Base-by-base conservation (phyloP, 2,329 filamentous ascomycete genomes). In the Gremmenia infestans region DNA sequence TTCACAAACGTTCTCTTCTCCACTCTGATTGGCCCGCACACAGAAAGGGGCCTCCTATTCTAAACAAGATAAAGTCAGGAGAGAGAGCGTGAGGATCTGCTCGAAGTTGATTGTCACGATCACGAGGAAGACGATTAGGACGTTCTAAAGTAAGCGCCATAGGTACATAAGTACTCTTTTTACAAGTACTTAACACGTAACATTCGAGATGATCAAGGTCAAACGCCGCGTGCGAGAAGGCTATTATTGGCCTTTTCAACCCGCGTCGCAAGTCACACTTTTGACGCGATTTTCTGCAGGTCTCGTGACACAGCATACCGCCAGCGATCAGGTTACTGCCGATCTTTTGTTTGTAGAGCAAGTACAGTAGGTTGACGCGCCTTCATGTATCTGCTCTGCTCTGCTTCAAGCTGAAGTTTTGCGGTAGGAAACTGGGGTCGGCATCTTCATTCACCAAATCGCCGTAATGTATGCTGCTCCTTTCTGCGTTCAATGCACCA, bases 221-320 rank as follows among this genome's bases (percentile, higher is more conserved):
- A 32, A 32, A 32, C 28, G 8, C 28, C 11, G 28, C 28, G 19
- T 19, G 19, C 19, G 19, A 19, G 19, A 19, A 19, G 19, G 19
- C 19, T 19, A 19, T 19, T 8, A 32, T 32, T 32, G 9, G 28
- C 28, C 28, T 32, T 32, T 32, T 9, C 42, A 45, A 19, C n/a
- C 19, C 17, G 40, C 40, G 17, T 19, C 42, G 42, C 17, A 6
- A 45, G 42, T 45, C 23, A 23, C 42, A 37, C 25, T 43, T 35
- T 39, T 35, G 36, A 48, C 45, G 45, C 37, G 46, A 36, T 36
- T 32, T n/a, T 36, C 48, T 39, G 15, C 43, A 37, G 47, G 54
- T 56, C 54, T 50, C 54, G 54, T 56, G 54, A 56, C 54, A 50
- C 50, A 45, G 47, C 50, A 50, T 46, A 8, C 12, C n/a, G 42